These are phyloP conservation scores for Geotrichum fermentans DNA, from an alignment of 1,139 yeast species.

Conservation along the genomic window DNA sequence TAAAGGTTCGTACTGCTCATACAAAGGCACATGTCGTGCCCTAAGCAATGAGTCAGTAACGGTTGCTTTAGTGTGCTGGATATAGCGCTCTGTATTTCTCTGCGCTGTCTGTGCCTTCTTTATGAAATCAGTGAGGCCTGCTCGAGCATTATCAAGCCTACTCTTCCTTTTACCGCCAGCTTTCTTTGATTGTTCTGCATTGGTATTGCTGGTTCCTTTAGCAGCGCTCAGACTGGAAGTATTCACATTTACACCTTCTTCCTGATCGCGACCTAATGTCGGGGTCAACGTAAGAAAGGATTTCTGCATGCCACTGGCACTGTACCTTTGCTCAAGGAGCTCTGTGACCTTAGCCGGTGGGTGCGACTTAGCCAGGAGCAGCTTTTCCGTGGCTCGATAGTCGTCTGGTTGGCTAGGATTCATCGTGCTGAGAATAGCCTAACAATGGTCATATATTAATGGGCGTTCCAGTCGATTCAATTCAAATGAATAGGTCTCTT, in stretches of 20 bases:
- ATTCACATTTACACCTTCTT: conserved; percentile 18
- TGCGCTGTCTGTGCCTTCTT: conserved; percentile 16
- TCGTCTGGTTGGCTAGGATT: neutral
- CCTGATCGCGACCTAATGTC: conserved; percentile 35
- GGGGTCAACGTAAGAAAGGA: conserved; percentile 50
- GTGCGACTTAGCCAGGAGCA: conserved; percentile 50
- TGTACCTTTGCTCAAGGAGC: conserved; percentile 53
- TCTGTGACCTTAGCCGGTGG: conserved; percentile 43
- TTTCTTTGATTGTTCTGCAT: neutral
- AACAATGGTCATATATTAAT: neutral
- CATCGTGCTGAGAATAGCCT: too few relatives aligned
- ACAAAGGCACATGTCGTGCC: conserved; percentile 44
- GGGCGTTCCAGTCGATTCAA: too few relatives aligned
- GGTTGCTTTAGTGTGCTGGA: neutral
- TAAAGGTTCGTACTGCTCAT: conserved; percentile 50
- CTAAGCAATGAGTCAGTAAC: neutral
- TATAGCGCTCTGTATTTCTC: neutral
- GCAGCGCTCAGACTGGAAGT: conserved; percentile 24
- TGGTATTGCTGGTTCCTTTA: conserved; percentile 12
- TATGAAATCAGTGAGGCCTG: conserved; percentile 21
- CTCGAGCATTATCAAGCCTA: conserved; percentile 9
- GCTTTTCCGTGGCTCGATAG: conserved; percentile 43
- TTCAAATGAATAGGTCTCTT: too few relatives aligned
- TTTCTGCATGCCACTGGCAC: conserved; percentile 54
- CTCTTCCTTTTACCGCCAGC: neutral